Base-by-base conservation (phyloP, 768 basidiomycete genomes). In the Thelephora ganbajun region DNA sequence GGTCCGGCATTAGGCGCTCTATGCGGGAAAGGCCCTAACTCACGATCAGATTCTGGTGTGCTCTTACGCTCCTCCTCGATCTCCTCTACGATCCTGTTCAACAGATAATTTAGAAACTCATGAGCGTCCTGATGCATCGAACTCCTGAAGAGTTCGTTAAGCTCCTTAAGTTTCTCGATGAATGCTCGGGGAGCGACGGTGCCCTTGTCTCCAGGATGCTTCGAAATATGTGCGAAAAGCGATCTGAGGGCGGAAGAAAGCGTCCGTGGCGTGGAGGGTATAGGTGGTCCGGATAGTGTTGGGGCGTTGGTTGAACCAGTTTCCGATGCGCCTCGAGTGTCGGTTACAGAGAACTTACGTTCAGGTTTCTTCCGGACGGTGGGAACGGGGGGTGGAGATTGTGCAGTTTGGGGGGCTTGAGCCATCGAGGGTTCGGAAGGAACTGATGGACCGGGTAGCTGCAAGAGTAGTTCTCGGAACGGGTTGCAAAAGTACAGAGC, bases 71-170 rank as follows among this genome's bases (percentile, higher is more conserved):
- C 82, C 51, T 78, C 75, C 58, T 92, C 87, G 54, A 94, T 76
- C 60, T 97, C 92, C 63, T 98, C 94, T 33, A 91, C 83, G 44
- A 99, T 81, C 61, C 73, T 80, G 63, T 99, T 99, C 47, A 99
- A 68, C 22, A 97, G 67, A 65, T 84, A 97, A 61, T 93, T 96
- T 36, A 97, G 70, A 63, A 99, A 98, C 64, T 99, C 96, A 65
- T 98, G 96, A 2, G 96, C 96, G 62, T 99, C 96, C 61, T 99
- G 96, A 61, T 99, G 96, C 76, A 86, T 84, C 13, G 86, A 83
- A 34, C 81, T 81, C 43, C 90, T 75, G 59, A 97, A 99, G 42
- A 83, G 71, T 57, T 91, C 89, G 63, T 98, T 98, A 57, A 89
- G 72, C 58, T 91, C 80, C 65, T 88, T 89, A 56, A 98, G 75